Conservation (phyloP, 2,329 filamentous ascomycete species). For the Verticillium zaregamsianum region DNA sequence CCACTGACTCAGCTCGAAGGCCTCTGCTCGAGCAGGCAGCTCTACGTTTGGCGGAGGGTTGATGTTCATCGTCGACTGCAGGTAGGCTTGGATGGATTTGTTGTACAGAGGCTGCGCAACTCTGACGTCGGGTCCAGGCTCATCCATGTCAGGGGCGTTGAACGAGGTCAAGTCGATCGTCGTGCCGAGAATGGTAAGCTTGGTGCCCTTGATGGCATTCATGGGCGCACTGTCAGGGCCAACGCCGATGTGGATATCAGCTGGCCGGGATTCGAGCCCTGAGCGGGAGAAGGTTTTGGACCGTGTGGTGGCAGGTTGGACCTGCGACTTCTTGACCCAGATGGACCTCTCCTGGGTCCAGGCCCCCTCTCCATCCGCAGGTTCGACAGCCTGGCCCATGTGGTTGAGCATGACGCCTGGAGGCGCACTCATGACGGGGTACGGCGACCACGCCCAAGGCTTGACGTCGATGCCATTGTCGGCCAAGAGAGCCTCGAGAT, state of each 20-base stretch:
- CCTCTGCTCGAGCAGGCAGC: slow-evolving; percentile 60
- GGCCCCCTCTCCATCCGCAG: slow-evolving; percentile 18
- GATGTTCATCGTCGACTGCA: slow-evolving; percentile 60
- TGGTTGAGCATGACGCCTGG: slow-evolving; percentile 20
- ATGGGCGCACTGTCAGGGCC: slow-evolving; percentile 59
- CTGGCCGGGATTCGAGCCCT: slow-evolving; percentile 36
- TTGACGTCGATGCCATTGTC: slow-evolving; percentile 58
- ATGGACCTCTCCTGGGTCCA: slow-evolving; percentile 28
- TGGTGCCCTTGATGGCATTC: slow-evolving; percentile 71
- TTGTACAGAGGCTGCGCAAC: slow-evolving; percentile 52
- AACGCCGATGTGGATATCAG: slow-evolving; percentile 64
- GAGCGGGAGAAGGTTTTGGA: slow-evolving; percentile 22
- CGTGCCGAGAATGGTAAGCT: slow-evolving; percentile 73
- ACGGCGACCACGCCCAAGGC: slow-evolving; percentile 32
- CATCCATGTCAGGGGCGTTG: slow-evolving; percentile 61
- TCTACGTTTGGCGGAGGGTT: slow-evolving; percentile 53
- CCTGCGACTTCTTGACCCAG: slow-evolving; percentile 27
- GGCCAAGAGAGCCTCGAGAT: slow-evolving; percentile 63
- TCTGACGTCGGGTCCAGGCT: slow-evolving; percentile 42
- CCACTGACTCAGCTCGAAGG: slow-evolving; percentile 67
- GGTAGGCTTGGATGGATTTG: slow-evolving; percentile 67
- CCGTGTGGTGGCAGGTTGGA: slow-evolving; percentile 13
- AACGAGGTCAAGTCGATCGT: slow-evolving; percentile 76
- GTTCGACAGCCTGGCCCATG: slow-evolving; percentile 16
- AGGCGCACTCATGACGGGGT: slow-evolving; percentile 13